Conservation (phyloP, 2,329 filamentous ascomycete species). For the Pseudocercospora macadamiae region DNA sequence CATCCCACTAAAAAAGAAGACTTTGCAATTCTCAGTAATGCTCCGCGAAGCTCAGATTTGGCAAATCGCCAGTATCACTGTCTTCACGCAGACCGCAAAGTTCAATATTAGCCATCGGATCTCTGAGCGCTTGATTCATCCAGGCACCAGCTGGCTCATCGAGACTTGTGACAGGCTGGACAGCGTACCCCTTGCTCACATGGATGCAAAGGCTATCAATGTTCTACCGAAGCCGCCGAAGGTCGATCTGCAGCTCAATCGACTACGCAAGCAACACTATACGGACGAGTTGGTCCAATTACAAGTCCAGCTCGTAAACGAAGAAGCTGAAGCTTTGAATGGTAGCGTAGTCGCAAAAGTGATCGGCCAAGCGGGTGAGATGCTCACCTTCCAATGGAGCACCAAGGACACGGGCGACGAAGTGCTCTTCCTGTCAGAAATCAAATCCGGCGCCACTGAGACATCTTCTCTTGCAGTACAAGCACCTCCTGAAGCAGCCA, state of each 20-base stretch:
- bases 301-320: slow-evolving; percentile 72
- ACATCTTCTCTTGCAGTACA: slow-evolving; percentile 33
- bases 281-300: slow-evolving; percentile 76
- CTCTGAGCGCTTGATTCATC: slow-evolving; percentile 33
- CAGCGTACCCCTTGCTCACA: slow-evolving; percentile 36
- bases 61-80: slow-evolving; percentile 63
- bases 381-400: slow-evolving; percentile 29
- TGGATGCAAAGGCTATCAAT: slow-evolving; percentile 61
- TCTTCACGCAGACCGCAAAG: slow-evolving; percentile 64
- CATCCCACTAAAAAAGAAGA: slow-evolving; percentile 31
- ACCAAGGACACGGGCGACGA: slow-evolving; percentile 33
- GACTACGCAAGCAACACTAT: slow-evolving; percentile 74
- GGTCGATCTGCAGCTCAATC: slow-evolving; percentile 71
- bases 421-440: slow-evolving; percentile 11
- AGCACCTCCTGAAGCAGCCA: slow-evolving; percentile 49
- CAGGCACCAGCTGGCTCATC: slow-evolving; percentile 20
- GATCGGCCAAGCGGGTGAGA: slow-evolving; percentile 18
- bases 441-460: slow-evolving; percentile 18
- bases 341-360: slow-evolving; percentile 66
- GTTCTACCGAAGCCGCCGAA: slow-evolving; percentile 91
- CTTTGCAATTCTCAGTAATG: slow-evolving; percentile 72
- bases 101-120: slow-evolving; percentile 71
- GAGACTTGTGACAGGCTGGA: slow-evolving; percentile 19
- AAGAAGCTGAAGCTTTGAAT: slow-evolving; percentile 77
- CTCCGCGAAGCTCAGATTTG: slow-evolving; percentile 83